Evolutionary conservation across 768 basidiomycete genomes (phyloP), one percentile per base, ranked within the genome.

Genomic region (Mycena chlorophos): DNA sequence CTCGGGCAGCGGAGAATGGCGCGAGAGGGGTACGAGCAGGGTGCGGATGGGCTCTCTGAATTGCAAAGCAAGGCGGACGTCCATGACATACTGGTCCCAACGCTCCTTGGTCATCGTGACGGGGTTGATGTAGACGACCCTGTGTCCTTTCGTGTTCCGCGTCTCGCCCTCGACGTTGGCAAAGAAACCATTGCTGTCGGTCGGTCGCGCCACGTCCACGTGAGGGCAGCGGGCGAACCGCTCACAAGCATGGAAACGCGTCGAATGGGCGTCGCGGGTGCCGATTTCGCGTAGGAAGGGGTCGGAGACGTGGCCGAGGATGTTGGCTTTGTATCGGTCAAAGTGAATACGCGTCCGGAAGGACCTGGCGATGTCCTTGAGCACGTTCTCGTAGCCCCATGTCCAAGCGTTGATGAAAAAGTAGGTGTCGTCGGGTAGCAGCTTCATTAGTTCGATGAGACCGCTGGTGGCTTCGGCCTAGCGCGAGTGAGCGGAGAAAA

Each of bases 381-480:
- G 74, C 14, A 95, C 73, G 53, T 94, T 91, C 69, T 99, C 96
- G 67, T 97, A 98, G 1, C 96, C 96, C 87, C 90, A 95, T 0
- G 95, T 96, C 96, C 96, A 99, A 0, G 83, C 68, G 65, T 97
- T 96, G 54, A 99, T 77, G 73, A 89, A 98, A 73, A 98, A 97
- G 52, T 83, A 76, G 0, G 86, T 86, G 3, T 78, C 73, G 0
- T 74, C 57, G 0, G 93, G 88, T 54, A 87, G 89, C 3, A 85
- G 65, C 10, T 76, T 73, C 70, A 98, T 87, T 1, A 97, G 76
- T 17, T 82, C 73, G 19, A 92, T 69, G 3, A 96, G 72, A 2
- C 87, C 89, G 23, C 73, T 60, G 0, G 85, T 82, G 0, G 90
- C 94, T 17, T 79, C 73, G 20, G 78, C 76, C 92, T 96, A 60